Base-by-base conservation (phyloP, 164 flowering plant genomes). In the Nymphaea thermarum region DNA sequence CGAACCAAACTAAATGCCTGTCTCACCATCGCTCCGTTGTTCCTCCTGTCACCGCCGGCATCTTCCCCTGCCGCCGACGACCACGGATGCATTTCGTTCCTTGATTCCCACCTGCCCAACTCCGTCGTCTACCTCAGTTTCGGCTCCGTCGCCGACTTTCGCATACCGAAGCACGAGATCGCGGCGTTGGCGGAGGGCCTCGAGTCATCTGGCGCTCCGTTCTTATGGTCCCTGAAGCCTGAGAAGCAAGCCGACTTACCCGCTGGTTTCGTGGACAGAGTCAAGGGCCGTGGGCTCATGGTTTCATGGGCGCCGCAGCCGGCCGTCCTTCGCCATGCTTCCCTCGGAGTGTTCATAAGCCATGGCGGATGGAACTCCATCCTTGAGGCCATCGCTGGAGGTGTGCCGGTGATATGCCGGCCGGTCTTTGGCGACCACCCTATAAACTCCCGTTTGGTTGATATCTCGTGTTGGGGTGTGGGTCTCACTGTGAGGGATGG, bases 91-190 rank as follows among this genome's bases (percentile, higher is more conserved):
- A 63, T 87, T 2, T 6, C 75, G 2, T 87, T 87, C 87, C 75
- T 87, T 6, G 80, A 83, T 66, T 4, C 43, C 12, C 75, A 80
- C 14, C 53, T 10, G 3, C 67, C 71, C 0, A 42, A 68, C 3
- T 80, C 91, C 0, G 90, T 86, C 2, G 87, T 71, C 3, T 88
- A 90, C 63, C 65, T 90, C 7, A 72, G 83, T 75, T 90, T 88
- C 57, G 96, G 96, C 5, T 69, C 87, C 0, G 70, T 75, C 53
- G 59, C 41, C 42, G 18, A 67, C 3, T 73, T 71, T 11, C 86
- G 92, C 1, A 81, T 87, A 12, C 77, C 77, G 4, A 72, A 81
- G 0, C 1, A 55, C 2, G 83, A 78, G 67, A 69, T 78, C 62
- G 61, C 65, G 8, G 73, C 71, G 3, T 66, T 81, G 41, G 81